Evolutionary conservation across 108 stramenopile species (phyloP), one percentile per base, ranked within the genome.

Genomic region (Skeletonema grethae): DNA sequence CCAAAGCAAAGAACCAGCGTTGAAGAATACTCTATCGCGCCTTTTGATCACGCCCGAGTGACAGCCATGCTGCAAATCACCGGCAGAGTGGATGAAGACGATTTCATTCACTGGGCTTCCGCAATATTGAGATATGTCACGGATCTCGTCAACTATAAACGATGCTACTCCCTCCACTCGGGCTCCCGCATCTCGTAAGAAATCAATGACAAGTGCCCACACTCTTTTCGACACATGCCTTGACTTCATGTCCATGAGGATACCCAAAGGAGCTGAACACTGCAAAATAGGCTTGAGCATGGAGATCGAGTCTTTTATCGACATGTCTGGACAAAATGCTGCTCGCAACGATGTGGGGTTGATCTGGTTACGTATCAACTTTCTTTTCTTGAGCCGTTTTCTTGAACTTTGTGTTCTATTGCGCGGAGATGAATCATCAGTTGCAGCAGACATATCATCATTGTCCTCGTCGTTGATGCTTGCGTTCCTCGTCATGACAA

Each of bases 171-270:
- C 94, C 66, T 88, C 90, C 9, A 95, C 90, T 35, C 87, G 84
- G 11, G 88, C 88, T 15, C 90, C 90, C 3, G 82, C 73, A 31
- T 72, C 70, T 25, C 86, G 86, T 22, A 92, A 61, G 34, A 73
- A 80, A 48, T 91, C 87, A 29, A 95, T 73, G 7, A 91, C 86
- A 61, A 87, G 64, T 34, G 82, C 82, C 89, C 91, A 90, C 12
- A 95, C 84, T 5, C 68, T 71, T 30, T 88, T 79, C 5, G 94
- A 85, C 13, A 95, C 88, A 60, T 92, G 87, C 15, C 94, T 67
- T n/a, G 91, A 92, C 67, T 95, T 95, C 57, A 95, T 72, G 73
- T 95, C 94, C 41, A 95, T 61, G 0, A 95, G 76, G 5, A 95
- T 39, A 32, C 88, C 86, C 79, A 93, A 65, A 10, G 91, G 90